Percentiles rank a stretch among this genome's conserved stretches.
phyloP scores from a whole-genome alignment of 306 rosid genomes.

The Lupinus albus region DNA sequence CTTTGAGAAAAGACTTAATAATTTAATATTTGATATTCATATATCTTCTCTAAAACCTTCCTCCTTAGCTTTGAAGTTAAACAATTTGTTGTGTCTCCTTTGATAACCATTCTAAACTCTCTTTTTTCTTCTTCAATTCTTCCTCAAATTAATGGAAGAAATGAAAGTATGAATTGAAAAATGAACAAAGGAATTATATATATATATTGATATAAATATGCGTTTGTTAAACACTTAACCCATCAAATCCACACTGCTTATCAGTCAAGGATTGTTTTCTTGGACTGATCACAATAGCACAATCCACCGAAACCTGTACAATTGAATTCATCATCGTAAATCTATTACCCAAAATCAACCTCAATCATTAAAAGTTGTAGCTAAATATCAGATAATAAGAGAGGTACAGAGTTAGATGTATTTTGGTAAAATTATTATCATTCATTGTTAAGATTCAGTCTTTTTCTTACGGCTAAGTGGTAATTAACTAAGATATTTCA shows the following conservation, averaged over 20 bases:
- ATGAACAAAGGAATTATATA: constrained; percentile 22
- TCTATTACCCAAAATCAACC: neutral
- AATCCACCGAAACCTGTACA: constrained; percentile 92
- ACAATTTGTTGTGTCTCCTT: constrained; percentile 35
- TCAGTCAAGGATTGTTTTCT: constrained; percentile 83
- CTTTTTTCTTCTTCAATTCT: constrained; percentile 16
- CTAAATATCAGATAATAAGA: neutral
- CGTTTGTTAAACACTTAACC: constrained; percentile 67
- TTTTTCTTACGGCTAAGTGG: too few species aligned
- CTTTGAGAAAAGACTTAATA: neutral
- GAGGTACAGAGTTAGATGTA: neutral
- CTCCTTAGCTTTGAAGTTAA: constrained; percentile 33
- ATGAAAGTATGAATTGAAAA: constrained; percentile 34
- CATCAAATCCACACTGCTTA: constrained; percentile 96
- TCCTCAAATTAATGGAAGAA: constrained; percentile 43
- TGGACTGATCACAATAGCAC: constrained; percentile 93
- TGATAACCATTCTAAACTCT: constrained; percentile 33
- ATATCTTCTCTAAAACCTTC: constrained; percentile 33
- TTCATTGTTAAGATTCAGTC: too few species aligned
- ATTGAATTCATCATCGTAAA: constrained; percentile 33
- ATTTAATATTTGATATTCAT: constrained; percentile 1
- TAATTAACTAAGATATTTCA: too few species aligned
- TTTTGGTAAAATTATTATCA: too few species aligned
- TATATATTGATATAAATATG: constrained; percentile 21
- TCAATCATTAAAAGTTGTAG: neutral